Evolutionary conservation across 2,329 filamentous ascomycete species (phyloP).

Genomic region (Pochonia chlamydosporia): DNA sequence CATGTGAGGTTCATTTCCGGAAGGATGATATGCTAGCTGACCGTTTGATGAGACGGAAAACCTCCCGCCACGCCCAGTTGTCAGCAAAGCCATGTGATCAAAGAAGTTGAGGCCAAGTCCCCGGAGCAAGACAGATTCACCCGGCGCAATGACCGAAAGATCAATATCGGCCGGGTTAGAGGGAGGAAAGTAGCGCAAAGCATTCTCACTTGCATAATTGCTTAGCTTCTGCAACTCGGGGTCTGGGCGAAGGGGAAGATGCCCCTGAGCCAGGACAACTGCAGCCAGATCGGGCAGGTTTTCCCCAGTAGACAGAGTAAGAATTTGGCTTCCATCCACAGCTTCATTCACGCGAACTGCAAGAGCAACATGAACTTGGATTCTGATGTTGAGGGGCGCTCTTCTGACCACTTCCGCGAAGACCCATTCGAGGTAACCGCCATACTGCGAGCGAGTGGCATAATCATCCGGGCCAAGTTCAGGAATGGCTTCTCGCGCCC

Average conservation of each 20-base stretch:
- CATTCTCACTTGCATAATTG: neutral
- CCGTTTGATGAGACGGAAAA: neutral
- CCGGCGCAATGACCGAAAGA: conserved; percentile 1
- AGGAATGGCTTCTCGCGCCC: neutral
- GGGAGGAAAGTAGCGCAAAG: neutral
- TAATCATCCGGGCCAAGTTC: conserved; percentile 8
- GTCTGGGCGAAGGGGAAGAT: conserved; percentile 1
- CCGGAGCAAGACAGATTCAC: conserved; percentile 1
- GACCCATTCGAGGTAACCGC: conserved; percentile 7
- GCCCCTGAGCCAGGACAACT: conserved; percentile 5
- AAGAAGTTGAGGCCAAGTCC: conserved; percentile 8
- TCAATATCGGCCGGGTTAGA: conserved; percentile 6
- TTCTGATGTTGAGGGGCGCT: conserved; percentile 1
- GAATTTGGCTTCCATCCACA: conserved; percentile 2
- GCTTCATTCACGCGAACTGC: conserved; percentile 2
- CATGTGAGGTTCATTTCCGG: conserved; percentile 6
- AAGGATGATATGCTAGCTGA: neutral
- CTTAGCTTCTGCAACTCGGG: conserved; percentile 2
- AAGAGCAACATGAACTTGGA: neutral
- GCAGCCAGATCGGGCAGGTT: neutral
- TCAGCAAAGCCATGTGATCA: conserved; percentile 5
- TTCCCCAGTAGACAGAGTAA: conserved; percentile 2
- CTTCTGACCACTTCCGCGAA: conserved; percentile 3
- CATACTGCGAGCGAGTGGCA: conserved; percentile 5
- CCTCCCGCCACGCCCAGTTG: conserved; percentile 1